Evolutionary conservation across 495 filamentous ascomycete species (phyloP).

Genomic region (Letharia lupina): DNA sequence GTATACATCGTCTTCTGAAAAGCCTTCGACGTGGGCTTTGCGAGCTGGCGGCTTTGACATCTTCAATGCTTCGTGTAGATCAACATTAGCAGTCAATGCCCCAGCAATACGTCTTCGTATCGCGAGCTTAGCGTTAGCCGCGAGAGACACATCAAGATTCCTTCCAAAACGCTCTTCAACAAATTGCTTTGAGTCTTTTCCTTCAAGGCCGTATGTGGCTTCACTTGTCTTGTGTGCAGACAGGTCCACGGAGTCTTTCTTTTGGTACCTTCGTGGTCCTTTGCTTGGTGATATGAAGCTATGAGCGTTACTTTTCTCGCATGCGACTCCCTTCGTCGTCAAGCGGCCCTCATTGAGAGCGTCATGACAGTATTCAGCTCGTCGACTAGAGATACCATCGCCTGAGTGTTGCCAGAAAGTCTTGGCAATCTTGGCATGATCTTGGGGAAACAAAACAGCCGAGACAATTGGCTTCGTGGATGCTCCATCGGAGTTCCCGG

Average conservation of each 20-base stretch:
- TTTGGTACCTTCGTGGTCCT: constrained; percentile 66
- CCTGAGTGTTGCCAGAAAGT: constrained; percentile 94
- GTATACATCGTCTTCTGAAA: constrained; percentile 83
- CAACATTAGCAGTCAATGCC: constrained; percentile 64
- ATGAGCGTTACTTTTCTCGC: not conserved
- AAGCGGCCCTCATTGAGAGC: constrained; percentile 65
- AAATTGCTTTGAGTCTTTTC: constrained; percentile 66
- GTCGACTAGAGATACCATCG: constrained; percentile 86
- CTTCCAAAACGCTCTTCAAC: constrained; percentile 93
- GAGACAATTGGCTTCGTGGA: constrained; percentile 42
- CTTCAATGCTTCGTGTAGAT: constrained; percentile 55
- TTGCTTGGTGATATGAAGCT: constrained; percentile 31
- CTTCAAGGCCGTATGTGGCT: constrained; percentile 29
- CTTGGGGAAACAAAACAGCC: constrained; percentile 61
- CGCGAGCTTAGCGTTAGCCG: constrained; percentile 74
- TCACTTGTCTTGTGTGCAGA: constrained; percentile 10
- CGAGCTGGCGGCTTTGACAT: constrained; percentile 26
- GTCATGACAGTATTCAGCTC: constrained; percentile 77
- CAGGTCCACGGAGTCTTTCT: constrained; percentile 43
- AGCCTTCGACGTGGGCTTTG: constrained; percentile 45
- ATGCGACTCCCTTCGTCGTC: constrained; percentile 18
- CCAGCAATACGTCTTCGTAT: constrained; percentile 84
- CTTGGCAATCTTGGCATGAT: constrained; percentile 63
- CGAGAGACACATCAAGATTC: constrained; percentile 71
- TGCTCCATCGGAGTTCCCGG: constrained; percentile 14